A percentile compares a stretch with the other conserved stretches of the same genome.
phyloP scores from a whole-genome alignment of 257 asterid genomes.

The Lantana camara region DNA sequence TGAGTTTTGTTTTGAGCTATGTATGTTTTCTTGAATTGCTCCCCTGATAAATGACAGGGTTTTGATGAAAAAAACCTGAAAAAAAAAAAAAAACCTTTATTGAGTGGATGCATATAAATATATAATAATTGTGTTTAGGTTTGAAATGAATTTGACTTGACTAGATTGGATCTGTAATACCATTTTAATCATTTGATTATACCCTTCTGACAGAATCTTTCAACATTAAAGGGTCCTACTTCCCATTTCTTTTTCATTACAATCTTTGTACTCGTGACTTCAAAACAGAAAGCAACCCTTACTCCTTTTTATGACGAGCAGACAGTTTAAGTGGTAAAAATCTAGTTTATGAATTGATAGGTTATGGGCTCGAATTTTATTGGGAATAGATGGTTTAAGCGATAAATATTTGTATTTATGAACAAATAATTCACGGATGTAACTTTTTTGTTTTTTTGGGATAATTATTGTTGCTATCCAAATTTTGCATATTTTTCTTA shows the following conservation, averaged over 20 bases:
- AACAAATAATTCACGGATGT: no score
- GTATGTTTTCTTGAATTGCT: neutral
- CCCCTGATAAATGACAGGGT: neutral
- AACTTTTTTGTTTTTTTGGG: no score
- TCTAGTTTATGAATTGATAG: no score
- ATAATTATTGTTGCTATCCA: no score
- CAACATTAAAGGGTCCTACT: slow-evolving; percentile 25
- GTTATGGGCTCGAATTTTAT: no score
- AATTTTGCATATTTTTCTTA: no score
- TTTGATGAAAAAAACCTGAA: neutral
- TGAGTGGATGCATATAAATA: neutral
- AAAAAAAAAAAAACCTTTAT: neutral
- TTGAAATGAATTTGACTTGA: slow-evolving; percentile 18
- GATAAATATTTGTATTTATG: no score
- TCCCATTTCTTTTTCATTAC: slow-evolving; percentile 23
- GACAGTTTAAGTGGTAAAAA: no score
- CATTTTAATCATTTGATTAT: neutral
- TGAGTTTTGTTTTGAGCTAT: neutral
- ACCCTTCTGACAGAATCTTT: slow-evolving; percentile 8
- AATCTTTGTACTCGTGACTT: neutral
- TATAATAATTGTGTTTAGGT: neutral
- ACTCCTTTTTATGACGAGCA: no score
- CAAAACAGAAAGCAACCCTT: neutral
- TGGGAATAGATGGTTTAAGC: no score
- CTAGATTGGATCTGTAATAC: slow-evolving; percentile 30